Evolutionary conservation across 192 early-diverging fungal species (phyloP), one percentile per base, ranked within the genome.

Genomic region (Glomus cerebriforme): DNA sequence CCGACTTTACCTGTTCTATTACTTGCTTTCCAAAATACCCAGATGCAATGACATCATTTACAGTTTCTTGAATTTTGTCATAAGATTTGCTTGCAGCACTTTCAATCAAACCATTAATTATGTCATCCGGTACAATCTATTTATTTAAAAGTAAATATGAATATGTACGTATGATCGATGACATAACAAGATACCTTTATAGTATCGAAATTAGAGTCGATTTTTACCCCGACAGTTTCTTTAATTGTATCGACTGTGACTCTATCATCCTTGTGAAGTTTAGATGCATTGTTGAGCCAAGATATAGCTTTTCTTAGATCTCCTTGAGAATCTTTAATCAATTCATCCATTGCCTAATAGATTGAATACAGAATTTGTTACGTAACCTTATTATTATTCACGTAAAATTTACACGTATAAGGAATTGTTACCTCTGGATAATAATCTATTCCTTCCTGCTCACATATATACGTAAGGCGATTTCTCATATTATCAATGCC

Each of bases 291-390:
- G 84, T 99, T 96, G 58, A 99, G 86, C 39, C 90, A 91, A 88
- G 95, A 98, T 75, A 95, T 97, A 0, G 96, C 93, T 81, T 95
- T 95, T 49, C 97, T 88, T 79, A 99, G 78, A 86, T 99, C 97
- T 31, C 97, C 97, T 62, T 93, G 92, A 1, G 96, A 92, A 1
- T 92, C 86, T 47, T 87, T 84, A 22, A 96, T 89, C 64, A 97
- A 79, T 22, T 88, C 86, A 19, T 86, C 83, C 27, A 96, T 39
- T 9, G 93, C 88, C 87, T 92, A 39, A 47, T 22, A 22, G 17
- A 47, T 31, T 49, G 6, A 26, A 22, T 49, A 35, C 6, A 27
- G 31, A 76, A 45, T 35, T 69, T 59, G 7, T 59, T 31, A 32
- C 31, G 29, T 37, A 49, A 39, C 37, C 13, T 64, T 13, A 5